Conservation (phyloP, 1,284 basidiomycete genomes). For the Apiotrichum sp. region DNA sequence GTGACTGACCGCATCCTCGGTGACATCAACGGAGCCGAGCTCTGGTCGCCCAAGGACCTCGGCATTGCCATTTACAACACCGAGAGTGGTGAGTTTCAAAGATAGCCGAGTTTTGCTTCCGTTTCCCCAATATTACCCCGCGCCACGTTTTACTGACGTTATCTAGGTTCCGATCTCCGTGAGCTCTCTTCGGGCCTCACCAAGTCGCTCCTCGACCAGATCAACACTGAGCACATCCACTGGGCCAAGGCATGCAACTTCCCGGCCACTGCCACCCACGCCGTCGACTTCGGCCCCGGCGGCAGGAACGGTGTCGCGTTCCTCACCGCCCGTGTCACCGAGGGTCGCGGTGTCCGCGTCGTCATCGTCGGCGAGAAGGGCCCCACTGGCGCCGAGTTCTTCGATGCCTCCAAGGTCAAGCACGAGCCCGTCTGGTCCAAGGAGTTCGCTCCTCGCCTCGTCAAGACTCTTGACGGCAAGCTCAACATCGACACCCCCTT, state of each 20-base stretch:
- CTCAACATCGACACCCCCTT: constrained; percentile 92
- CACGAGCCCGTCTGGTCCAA: constrained; percentile 86
- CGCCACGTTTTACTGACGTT: constrained; percentile 6
- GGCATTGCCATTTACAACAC: constrained; percentile 86
- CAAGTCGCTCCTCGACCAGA: constrained; percentile 80
- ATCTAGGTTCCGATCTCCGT: constrained; percentile 73
- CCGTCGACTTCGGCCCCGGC: constrained; percentile 93
- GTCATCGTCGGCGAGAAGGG: constrained; percentile 80
- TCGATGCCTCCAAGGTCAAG: constrained; percentile 60
- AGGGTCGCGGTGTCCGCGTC: constrained; percentile 86
- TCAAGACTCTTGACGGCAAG: constrained; percentile 85
- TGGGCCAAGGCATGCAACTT: constrained; percentile 87
- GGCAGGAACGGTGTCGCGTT: constrained; percentile 89
- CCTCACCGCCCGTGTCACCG: constrained; percentile 80
- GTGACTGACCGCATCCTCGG: constrained; percentile 65
- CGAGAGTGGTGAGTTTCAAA: constrained; percentile 63
- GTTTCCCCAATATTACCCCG: too few relatives aligned
- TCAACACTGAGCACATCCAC: constrained; percentile 85
- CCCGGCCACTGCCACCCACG: constrained; percentile 83
- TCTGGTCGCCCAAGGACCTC: constrained; percentile 72
- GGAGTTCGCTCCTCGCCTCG: constrained; percentile 75
- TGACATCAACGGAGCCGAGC: constrained; percentile 71
- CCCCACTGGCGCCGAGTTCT: constrained; percentile 78
- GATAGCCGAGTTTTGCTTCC: constrained; percentile 9
- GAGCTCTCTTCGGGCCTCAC: constrained; percentile 61